Base-by-base conservation (phyloP, 2,329 filamentous ascomycete genomes). In the Orbilia javanica region DNA sequence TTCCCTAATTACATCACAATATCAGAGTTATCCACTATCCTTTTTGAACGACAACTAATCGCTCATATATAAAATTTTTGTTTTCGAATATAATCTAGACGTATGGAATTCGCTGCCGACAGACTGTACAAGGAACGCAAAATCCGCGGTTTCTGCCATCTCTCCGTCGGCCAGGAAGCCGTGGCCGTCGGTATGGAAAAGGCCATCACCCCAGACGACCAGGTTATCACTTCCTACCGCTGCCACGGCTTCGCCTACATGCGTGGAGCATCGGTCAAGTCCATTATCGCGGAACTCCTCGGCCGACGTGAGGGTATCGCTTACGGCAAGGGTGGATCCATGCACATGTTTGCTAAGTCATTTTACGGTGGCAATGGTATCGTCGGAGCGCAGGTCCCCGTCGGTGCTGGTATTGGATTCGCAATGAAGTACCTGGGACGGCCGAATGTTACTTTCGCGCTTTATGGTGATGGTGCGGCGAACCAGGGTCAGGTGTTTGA, bases 121-220 rank as follows among this genome's bases (percentile, higher is more conserved):
- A 90, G 95, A 85, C 88, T 99, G 84, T 99, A 99, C 93, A 99
- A 99, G 89, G 96, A 98, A 89, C 99, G 99, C 92, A 98, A 99
- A 90, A 98, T 99, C 83, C 93, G 96, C 83, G 96, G 96, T 87
- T 99, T 99, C 92, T 99, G 96, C 88, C 96, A 99, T 87, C 87
- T 99, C 86, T 98, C 96, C 76, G 97, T 92, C 77, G 96, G 96
- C 80, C 96, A 99, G 87, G 96, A 99, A 89, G 96, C 96, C 81
- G 96, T 99, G 81, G 94, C 96, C 76, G 91, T 94, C 82, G 96
- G 96, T 84, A 98, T 99, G 83, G 96, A 99, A 87, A 93, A 97
- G 85, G 94, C 94, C 81, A 92, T 99, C 84, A 93, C 90, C 83
- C 94, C 93, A 86, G 86, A 91, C 82, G 96, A 99, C 88, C 93